Evolutionary conservation across 768 basidiomycete genomes (phyloP).

Genomic region (Rhizopogon salebrosus): DNA sequence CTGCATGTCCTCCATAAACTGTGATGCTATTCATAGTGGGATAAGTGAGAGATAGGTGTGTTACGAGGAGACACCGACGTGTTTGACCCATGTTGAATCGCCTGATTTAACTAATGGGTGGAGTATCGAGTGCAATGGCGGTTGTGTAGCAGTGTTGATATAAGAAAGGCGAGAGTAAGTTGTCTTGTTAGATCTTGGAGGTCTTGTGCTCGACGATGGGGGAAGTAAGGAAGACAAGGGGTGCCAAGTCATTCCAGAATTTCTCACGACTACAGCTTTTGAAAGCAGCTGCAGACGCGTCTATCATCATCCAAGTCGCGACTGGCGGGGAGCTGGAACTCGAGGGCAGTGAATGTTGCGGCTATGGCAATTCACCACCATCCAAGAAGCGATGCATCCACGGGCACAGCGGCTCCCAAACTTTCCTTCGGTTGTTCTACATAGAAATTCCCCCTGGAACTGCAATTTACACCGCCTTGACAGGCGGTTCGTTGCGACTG

Average conservation of each 20-base stretch:
- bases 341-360: conserved; percentile 12
- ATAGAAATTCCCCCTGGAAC: conserved; percentile 19
- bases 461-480: conserved; percentile 4
- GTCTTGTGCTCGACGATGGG: not conserved
- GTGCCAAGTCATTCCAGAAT: no score
- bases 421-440: conserved; percentile 14
- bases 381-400: not conserved
- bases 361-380: conserved; percentile 13
- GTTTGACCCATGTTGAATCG: conserved; percentile 70
- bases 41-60: conserved; percentile 2
- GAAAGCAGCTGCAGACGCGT: not conserved
- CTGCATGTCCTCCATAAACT: conserved; percentile 98
- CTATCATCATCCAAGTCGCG: not conserved
- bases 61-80: conserved; percentile 43
- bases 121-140: not conserved
- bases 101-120: not conserved
- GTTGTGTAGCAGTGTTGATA: not conserved
- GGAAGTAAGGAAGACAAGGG: not conserved
- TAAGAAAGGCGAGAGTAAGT: not conserved
- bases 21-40: conserved; percentile 52
- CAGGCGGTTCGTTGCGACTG: not conserved
- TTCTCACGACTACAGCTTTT: no score
- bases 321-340: not conserved
- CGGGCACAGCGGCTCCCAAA: conserved; percentile 5
- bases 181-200: not conserved